Evolutionary conservation across 139 green algal genomes (phyloP), one percentile per base, ranked within the genome.

Genomic region (Picochlorum sp.): DNA sequence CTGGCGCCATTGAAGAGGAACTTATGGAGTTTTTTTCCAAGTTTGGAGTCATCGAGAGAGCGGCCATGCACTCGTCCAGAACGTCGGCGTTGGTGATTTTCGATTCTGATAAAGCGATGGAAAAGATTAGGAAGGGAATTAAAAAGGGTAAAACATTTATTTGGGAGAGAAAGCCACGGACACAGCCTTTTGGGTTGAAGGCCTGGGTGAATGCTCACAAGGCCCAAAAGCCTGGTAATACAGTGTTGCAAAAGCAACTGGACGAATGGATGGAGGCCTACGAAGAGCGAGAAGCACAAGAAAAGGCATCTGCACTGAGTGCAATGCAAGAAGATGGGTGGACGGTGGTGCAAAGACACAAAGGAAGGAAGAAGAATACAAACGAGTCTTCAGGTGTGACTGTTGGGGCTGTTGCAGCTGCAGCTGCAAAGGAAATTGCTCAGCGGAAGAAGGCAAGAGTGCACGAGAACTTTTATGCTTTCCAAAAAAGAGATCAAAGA

Each of bases 281-380:
- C 68, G 84, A 91, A 36, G 73, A 50, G 25, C 65, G 65, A 25
- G 76, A 86, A 55, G 70, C 64, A 51, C 25, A 31, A 6, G 49
- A 61, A 55, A 60, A 50, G 24, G 57, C 67, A 24, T 47, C 57
- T 39, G 68, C 68, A 56, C 58, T 68, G 55, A 50, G 28, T 66
- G 74, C 50, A 65, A 81, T 74, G 58, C 69, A 53, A 18, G 82
- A 78, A 16, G 82, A 90, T 32, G 84, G 84, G 8, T 91, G 84
- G 84, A 91, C 84, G 2, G 78, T 91, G 31, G 84, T 91, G n/a
- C 61, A 76, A 55, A 74, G 82, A 14, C 71, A 69, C 51, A 88
- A 87, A 66, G 74, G 74, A 10, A 63, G 74, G 24, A 80, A 75
- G 33, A 80, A 81, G 63, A 80, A 61, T 24, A 49, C 47, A 10